Evolutionary conservation across 352 stramenopile genomes (phyloP).

Genomic region (Pythium aristosporum): DNA sequence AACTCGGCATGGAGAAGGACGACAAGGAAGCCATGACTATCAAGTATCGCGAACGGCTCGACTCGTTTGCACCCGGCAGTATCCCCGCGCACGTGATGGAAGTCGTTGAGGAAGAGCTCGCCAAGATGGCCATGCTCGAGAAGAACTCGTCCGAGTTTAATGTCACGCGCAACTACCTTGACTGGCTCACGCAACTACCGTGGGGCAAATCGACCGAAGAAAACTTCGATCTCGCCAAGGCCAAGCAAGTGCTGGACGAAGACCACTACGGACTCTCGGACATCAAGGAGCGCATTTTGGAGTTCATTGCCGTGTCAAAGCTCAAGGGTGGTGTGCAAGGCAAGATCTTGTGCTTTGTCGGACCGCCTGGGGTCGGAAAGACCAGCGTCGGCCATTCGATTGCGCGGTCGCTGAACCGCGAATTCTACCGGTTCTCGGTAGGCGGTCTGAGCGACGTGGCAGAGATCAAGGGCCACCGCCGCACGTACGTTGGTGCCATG

Average conservation of each 20-base stretch:
- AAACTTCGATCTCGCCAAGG: constrained; percentile 96
- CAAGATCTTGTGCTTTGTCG: constrained; percentile 97
- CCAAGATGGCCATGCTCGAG: constrained; percentile 97
- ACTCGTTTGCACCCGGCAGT: constrained; percentile 48
- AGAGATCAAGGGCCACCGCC: constrained; percentile 98
- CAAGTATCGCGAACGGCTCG: constrained; percentile 94
- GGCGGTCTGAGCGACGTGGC: constrained; percentile 96
- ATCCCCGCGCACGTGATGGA: constrained; percentile 85
- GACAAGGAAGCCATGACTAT: constrained; percentile 98
- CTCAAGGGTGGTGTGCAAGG: constrained; percentile 95
- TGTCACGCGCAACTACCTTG: constrained; percentile 97
- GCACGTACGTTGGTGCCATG: constrained; percentile 99
- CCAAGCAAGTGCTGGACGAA: constrained; percentile 92
- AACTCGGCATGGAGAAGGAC: constrained; percentile 99
- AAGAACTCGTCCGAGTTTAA: constrained; percentile 99
- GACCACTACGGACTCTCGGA: constrained; percentile 98
- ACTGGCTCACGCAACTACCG: constrained; percentile 97
- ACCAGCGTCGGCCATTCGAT: constrained; percentile 97
- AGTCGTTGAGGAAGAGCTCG: constrained; percentile 97
- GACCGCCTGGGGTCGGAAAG: constrained; percentile 93
- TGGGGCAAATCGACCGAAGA: constrained; percentile 96
- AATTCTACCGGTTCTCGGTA: constrained; percentile 99
- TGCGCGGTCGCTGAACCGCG: constrained; percentile 92
- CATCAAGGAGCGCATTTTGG: constrained; percentile 98
- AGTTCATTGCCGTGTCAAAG: constrained; percentile 99